Evolutionary conservation across 345 rosid species (phyloP), one percentile per base, ranked within the genome.

Genomic region (Melastoma malabathricum): DNA sequence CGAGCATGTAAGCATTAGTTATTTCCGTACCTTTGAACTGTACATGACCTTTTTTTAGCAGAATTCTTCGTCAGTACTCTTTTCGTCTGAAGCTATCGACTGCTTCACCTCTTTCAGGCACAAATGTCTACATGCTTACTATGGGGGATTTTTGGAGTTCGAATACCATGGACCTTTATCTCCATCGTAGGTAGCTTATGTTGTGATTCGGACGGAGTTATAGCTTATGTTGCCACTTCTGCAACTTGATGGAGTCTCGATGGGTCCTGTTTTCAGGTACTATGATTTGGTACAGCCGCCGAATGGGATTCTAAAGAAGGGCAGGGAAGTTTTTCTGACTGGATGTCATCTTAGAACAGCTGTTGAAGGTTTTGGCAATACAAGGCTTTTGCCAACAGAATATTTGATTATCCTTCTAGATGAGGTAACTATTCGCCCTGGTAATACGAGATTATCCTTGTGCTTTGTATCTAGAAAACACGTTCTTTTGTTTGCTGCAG

Each of bases 81-180:
- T 3, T 27, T 27, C 6, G 6, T 27, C 31, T 27, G 31, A 27
- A 27, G n/a, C 10, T 23, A 31, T 20, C 44, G 20, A 44, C 27
- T 15, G 6, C 31, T 27, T 27, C 22, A 46, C 56, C 49, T 50
- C 50, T 54, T 65, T 65, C 41, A 92, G 98, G 88, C 63, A 92
- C 97, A 17, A 79, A 92, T 38, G 82, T 92, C 60, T 81, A 77
- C 67, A 83, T 92, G 90, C 89, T 92, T 54, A 79, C 83, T 44
- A 72, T 92, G 55, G 97, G 85, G 55, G 99, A 92, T 65, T 77
- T 77, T 64, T 88, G 97, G 99, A 92, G 99, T 71, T 87, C 97
- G 54, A 83, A 78, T 50, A 84, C 95, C 48, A 83, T 92, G 52
- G 95, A 88, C 60, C 83, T 84, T 65, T 92, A 80, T 72, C 79